Evolutionary conservation across 495 filamentous ascomycete species (phyloP), one percentile per base, ranked within the genome.

Genomic region (Parathielavia hyrcaniae): DNA sequence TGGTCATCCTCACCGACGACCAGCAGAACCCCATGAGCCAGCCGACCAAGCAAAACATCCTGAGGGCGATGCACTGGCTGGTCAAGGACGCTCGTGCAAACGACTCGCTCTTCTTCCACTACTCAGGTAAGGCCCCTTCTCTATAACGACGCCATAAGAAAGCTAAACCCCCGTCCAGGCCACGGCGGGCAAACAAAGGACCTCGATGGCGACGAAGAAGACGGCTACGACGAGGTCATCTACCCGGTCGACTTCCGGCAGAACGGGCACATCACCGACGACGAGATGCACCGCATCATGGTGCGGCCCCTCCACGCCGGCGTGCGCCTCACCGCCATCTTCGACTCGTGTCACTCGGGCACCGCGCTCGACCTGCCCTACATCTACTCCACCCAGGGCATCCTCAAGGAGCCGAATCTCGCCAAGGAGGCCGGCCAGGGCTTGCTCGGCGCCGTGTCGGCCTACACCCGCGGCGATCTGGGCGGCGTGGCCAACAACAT

Each of bases 261-360:
- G 54, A 86, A 86, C 43, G 93, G 93, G 4, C 93, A 97, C 70
- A 96, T 98, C 63, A 90, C 95, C 57, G 93, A 98, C 69, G 93
- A 98, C 65, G 92, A 97, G 75, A 96, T 98, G 90, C 93, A 98
- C 69, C 81, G 87, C 53, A 97, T 97, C 70, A 95, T 98, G 91
- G 93, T 98, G 49, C 76, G 75, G 45, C 83, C 89, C 10, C 77
- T 98, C 14, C 80, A 80, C 61, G 79, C 88, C 12, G 93, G 93
- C 57, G 92, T 96, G 22, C 85, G 93, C 36, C 77, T 98, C 51
- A 98, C 93, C 1, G 93, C 93, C 44, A 97, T 98, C 71, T 98
- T 98, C 77, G 93, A 98, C 74, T 96, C 91, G n/a, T 98, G 93
- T 76, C 93, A 98, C 73, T 96, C 91, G 4, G 93, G 93, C 61